Evolutionary conservation across 345 rosid genomes (phyloP).

Genomic region (Limnanthes douglasii): DNA sequence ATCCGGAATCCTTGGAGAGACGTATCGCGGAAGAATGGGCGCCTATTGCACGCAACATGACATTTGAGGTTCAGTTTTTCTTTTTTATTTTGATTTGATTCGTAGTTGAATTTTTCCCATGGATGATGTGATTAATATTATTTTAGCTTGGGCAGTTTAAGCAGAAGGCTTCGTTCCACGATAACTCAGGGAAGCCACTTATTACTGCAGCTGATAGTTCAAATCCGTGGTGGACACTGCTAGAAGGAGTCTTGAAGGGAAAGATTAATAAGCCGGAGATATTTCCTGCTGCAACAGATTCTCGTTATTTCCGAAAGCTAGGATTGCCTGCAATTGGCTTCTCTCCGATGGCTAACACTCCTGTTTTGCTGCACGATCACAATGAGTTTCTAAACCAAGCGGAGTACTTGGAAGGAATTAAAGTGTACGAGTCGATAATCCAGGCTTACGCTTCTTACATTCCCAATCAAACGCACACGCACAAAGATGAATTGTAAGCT

Average conservation of each 20-base stretch:
- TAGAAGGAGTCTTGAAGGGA: conserved; percentile 71
- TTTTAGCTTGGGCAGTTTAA: conserved; percentile 33
- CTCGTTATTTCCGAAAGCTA: conserved; percentile 6
- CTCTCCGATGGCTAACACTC: conserved; percentile 63
- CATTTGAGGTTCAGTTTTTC: too few relatives aligned
- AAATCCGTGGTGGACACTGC: conserved; percentile 81
- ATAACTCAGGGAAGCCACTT: conserved; percentile 32
- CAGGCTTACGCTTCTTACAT: conserved; percentile 33
- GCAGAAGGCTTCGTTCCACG: conserved; percentile 21
- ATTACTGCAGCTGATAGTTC: conserved; percentile 54
- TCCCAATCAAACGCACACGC: conserved; percentile 3
- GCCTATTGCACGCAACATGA: conserved; percentile 66
- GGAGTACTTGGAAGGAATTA: conserved; percentile 69
- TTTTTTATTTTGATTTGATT: too few relatives aligned
- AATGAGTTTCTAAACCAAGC: conserved; percentile 65
- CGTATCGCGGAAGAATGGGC: conserved; percentile 87
- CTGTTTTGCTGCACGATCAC: conserved; percentile 51
- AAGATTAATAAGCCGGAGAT: conserved; percentile 61
- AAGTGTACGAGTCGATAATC: conserved; percentile 48
- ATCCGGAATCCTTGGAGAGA: conserved; percentile 42
- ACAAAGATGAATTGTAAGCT: conserved; percentile 36
- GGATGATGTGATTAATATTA: too few relatives aligned
- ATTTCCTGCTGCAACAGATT: conserved; percentile 83
- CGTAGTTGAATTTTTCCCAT: too few relatives aligned
- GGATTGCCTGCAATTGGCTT: conserved; percentile 54